Conservation (phyloP, 2,329 filamentous ascomycete genomes). For the Nemania sp. region DNA sequence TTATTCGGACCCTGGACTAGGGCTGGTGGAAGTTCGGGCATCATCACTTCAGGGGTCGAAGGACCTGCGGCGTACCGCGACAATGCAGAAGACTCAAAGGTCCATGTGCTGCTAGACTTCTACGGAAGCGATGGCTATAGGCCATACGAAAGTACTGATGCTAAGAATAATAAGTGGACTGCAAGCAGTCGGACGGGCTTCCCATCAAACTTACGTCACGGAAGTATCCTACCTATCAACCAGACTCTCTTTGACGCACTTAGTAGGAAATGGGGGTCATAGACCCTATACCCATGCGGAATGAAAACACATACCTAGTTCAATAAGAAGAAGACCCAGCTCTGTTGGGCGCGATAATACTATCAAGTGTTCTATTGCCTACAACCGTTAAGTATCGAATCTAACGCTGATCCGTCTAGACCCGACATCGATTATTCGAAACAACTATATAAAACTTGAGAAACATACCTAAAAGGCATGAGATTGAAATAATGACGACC, state of each 20-base stretch:
- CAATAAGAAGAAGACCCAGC: neutral
- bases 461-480: no score
- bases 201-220: conserved; percentile 63
- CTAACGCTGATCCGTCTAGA: no score
- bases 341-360: neutral
- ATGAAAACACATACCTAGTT: neutral
- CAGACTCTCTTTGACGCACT: conserved; percentile 58
- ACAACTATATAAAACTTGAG: no score
- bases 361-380: no score
- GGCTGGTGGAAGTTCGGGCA: conserved; percentile 57
- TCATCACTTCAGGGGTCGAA: conserved; percentile 58
- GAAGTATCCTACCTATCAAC: conserved; percentile 62
- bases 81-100: conserved; percentile 54
- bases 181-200: conserved; percentile 57
- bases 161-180: conserved; percentile 60
- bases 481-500: neutral
- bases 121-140: conserved; percentile 62
- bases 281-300: neutral
- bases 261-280: conserved; percentile 52
- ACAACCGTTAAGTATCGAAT: neutral
- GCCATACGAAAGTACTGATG: conserved; percentile 60
- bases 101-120: conserved; percentile 63
- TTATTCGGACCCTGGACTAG: conserved; percentile 65
- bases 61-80: conserved; percentile 60
- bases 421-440: no score